Evolutionary conservation across 2,329 filamentous ascomycete species (phyloP), one percentile per base, ranked within the genome.

Genomic region (Hypoxylon sp.): DNA sequence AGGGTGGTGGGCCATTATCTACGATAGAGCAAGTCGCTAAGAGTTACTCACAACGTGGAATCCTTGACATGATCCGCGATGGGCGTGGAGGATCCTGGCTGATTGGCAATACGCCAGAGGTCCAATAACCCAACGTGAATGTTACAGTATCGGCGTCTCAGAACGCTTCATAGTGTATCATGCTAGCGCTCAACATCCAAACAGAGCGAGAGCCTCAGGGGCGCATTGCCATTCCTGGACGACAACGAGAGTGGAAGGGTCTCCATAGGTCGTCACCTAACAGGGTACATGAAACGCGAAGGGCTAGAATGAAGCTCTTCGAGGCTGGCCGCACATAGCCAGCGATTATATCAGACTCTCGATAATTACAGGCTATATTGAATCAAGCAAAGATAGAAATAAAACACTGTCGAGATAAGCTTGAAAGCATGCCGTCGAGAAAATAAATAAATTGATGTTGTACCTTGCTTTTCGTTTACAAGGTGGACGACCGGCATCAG

Each of bases 71-170:
- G 59, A 70, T 64, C 59, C 56, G 58, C 61, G 53, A 62, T 62
- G 49, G 40, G 49, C 51, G 61, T 32, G 42, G 59, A 67, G 62
- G 66, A 68, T 68, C 67, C 48, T 52, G 57, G 44, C n/a, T 56
- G 54, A 68, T 56, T 55, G 53, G 56, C 42, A 59, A 68, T 22
- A 22, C n/a, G 48, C 14, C 22, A 53, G 44, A 62, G 58, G 62
- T 62, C 44, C 36, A 60, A 61, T 28, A 55, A 53, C 40, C 44
- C 53, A 66, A 63, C 51, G 44, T 26, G 62, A 63, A 58, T 65
- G 62, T 61, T 68, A 69, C 63, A 65, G 58, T 64, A 71, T 65
- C 49, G 50, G 59, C 30, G 72, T 74, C 69, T 74, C 72, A 74
- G 65, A 55, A 61, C 8, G 24, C 30, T 51, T 63, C 55, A 53